Conservation (phyloP, 2,329 filamentous ascomycete genomes). For the Verticillium isaacii region DNA sequence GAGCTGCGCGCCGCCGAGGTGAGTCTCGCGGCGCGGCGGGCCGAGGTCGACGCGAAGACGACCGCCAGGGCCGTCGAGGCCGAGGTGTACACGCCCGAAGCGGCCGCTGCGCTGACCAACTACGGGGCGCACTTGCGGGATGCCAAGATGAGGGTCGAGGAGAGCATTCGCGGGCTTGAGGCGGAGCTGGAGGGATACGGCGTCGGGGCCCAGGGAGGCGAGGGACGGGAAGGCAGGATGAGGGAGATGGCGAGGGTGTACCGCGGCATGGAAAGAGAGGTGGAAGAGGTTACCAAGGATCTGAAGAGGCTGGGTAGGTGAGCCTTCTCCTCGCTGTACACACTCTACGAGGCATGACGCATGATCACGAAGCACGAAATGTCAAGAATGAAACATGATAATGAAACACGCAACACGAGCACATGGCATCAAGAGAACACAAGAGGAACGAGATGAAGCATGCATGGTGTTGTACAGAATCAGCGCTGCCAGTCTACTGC, state of each 20-base stretch:
- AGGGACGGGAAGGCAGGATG: conserved; percentile 43
- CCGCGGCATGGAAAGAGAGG: conserved; percentile 42
- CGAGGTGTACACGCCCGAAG: conserved; percentile 41
- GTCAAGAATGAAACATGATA: too few species aligned
- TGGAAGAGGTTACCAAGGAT: conserved; percentile 45
- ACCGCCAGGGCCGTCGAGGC: conserved; percentile 27
- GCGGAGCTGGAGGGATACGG: conserved; percentile 46
- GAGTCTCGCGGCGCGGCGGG: conserved; percentile 35
- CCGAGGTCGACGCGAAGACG: conserved; percentile 30
- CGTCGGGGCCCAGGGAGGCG: conserved; percentile 28
- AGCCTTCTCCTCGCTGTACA: not conserved
- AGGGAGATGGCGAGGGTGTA: conserved; percentile 49
- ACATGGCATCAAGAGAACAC: not conserved
- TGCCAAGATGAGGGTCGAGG: conserved; percentile 38
- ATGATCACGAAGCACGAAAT: too few species aligned
- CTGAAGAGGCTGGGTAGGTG: conserved; percentile 28
- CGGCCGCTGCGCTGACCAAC: conserved; percentile 34
- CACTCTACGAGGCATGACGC: too few species aligned
- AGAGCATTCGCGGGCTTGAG: conserved; percentile 34
- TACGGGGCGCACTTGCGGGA: conserved; percentile 47
- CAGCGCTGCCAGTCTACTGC: not conserved
- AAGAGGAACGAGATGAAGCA: not conserved
- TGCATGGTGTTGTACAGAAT: conserved; percentile 3
- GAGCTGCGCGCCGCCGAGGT: conserved; percentile 45
- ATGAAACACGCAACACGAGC: not conserved